Evolutionary conservation across 257 asterid genomes (phyloP).

Genomic region (Mitragyna speciosa): DNA sequence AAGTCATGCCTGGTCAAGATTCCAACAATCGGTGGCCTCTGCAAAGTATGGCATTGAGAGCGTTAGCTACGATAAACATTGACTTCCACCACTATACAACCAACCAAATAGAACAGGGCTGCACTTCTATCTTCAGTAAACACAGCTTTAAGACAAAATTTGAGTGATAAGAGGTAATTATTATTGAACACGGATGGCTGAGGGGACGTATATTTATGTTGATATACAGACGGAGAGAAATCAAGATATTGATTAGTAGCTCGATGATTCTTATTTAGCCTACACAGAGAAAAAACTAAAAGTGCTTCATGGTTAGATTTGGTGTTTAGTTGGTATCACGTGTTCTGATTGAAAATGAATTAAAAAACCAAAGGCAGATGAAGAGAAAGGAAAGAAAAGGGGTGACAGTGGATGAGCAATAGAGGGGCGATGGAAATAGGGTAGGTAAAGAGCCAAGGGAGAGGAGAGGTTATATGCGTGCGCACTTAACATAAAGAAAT

Average conservation of each 20-base stretch:
- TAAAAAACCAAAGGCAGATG: neutral
- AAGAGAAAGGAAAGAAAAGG: neutral
- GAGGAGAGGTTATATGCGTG: neutral
- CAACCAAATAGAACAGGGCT: neutral
- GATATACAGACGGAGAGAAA: too few species aligned
- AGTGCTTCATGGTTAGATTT: too few species aligned
- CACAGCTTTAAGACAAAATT: neutral
- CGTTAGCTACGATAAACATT: constrained; percentile 3
- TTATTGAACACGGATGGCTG: too few species aligned
- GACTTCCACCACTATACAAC: neutral
- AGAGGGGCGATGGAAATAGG: neutral
- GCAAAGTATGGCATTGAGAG: constrained; percentile 12
- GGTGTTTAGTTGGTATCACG: neutral
- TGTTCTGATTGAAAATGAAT: neutral
- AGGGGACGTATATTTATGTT: too few species aligned
- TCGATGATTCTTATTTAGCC: too few species aligned
- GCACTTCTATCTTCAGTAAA: neutral
- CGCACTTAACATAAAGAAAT: neutral
- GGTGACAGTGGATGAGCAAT: neutral
- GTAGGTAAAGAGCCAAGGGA: neutral
- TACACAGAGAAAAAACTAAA: too few species aligned
- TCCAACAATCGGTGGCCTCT: constrained; percentile 35
- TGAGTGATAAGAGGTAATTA: too few species aligned
- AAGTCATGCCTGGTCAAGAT: constrained; percentile 36
- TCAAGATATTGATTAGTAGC: too few species aligned